A percentile compares a stretch with the other conserved stretches of the same genome.
Evolutionary conservation across 2,329 filamentous ascomycete species (phyloP).

Genomic region (Hypoxylon sp.): DNA sequence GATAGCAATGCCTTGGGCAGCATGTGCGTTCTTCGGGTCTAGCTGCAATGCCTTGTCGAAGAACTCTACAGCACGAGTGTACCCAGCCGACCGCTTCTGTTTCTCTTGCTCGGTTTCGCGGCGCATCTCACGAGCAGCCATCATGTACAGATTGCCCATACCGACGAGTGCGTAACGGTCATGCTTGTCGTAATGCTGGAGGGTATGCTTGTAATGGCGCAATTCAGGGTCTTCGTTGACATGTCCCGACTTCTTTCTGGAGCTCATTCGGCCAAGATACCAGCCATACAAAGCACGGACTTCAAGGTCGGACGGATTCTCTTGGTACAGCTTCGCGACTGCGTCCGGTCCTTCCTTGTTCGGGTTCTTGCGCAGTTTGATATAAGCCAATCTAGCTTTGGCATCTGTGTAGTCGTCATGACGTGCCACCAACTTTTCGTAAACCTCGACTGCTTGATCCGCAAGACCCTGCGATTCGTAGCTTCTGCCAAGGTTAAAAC

Average conservation of each 20-base stretch:
- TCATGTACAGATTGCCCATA: constrained; percentile 94
- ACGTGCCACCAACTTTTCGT: constrained; percentile 84
- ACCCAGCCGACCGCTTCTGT: constrained; percentile 87
- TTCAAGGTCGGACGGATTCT: constrained; percentile 86
- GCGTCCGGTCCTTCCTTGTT: constrained; percentile 88
- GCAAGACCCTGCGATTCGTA: constrained; percentile 87
- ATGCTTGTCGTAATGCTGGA: constrained; percentile 96
- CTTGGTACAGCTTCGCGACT: constrained; percentile 86
- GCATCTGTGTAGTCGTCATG: constrained; percentile 95
- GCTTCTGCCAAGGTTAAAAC: constrained; percentile 93
- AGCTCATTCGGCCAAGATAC: constrained; percentile 85
- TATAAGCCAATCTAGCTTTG: constrained; percentile 87
- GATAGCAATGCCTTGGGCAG: constrained; percentile 95
- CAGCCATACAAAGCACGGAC: constrained; percentile 94
- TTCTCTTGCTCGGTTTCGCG: constrained; percentile 90
- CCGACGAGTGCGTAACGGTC: constrained; percentile 96
- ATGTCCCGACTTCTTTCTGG: constrained; percentile 83
- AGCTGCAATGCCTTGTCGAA: constrained; percentile 96
- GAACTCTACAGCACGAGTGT: constrained; percentile 94
- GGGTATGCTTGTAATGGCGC: constrained; percentile 94
- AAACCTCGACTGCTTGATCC: constrained; percentile 88
- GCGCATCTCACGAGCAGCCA: constrained; percentile 92
- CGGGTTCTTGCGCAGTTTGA: constrained; percentile 83
- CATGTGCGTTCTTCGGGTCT: constrained; percentile 95
- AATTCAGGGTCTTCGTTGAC: constrained; percentile 91